Percentiles rank a stretch among this genome's conserved stretches.
These are phyloP conservation scores for Leishmania tarentolae DNA, from an alignment of 208 protist species.

Conservation along the genomic window DNA sequence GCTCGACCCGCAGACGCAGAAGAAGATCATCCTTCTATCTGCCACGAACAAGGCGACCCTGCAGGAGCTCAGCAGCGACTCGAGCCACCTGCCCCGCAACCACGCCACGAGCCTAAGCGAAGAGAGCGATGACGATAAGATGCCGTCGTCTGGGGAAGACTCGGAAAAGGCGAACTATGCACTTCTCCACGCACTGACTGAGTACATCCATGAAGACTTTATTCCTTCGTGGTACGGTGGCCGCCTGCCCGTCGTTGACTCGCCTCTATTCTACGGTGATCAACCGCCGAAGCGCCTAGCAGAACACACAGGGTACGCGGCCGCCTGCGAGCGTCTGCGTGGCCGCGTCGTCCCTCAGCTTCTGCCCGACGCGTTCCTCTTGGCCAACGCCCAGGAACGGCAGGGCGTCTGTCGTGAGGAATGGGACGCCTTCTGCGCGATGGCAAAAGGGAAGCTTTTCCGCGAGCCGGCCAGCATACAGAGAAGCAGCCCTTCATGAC, in stretches of 20 bases:
- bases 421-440: conserved; percentile 31
- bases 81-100: conserved; percentile 8
- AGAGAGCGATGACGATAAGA: conserved; percentile 36
- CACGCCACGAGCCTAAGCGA: conserved; percentile 18
- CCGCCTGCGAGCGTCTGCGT: conserved; percentile 29
- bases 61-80: conserved; percentile 34
- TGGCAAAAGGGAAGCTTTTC: conserved; percentile 1
- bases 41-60: conserved; percentile 45
- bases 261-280: conserved; percentile 46
- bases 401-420: conserved; percentile 34
- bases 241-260: conserved; percentile 17
- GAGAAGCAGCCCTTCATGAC: background rate
- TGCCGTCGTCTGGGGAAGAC: background rate
- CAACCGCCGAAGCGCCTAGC: conserved; percentile 29
- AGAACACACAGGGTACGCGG: conserved; percentile 24
- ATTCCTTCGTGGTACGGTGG: conserved; percentile 61
- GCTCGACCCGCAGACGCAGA: conserved; percentile 64
- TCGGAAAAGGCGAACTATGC: conserved; percentile 36
- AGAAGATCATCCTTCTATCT: conserved; percentile 58
- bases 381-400: conserved; percentile 31
- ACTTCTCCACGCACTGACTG: conserved; percentile 40
- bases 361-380: conserved; percentile 46
- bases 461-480: conserved; percentile 1
- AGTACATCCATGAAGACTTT: conserved; percentile 48
- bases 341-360: conserved; percentile 45